Evolutionary conservation across 2,329 filamentous ascomycete genomes (phyloP).

Genomic region (Diaporthe ampelina): DNA sequence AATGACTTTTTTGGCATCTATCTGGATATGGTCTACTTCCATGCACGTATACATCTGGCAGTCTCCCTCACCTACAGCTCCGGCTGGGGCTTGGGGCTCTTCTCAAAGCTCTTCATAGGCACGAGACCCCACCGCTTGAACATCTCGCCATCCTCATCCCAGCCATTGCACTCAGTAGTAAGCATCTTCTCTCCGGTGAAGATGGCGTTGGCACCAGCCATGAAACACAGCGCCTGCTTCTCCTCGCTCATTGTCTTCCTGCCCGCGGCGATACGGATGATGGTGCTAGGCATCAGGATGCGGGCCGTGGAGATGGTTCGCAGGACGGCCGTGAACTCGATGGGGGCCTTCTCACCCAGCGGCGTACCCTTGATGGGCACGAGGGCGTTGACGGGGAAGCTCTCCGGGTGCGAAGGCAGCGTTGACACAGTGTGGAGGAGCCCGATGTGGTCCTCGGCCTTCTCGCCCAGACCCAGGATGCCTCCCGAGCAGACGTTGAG

Average conservation of each 20-base stretch:
- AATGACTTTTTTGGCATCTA: conserved; percentile 34
- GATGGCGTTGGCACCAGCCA: conserved; percentile 92
- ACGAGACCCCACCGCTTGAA: conserved; percentile 86
- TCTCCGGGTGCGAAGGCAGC: conserved; percentile 86
- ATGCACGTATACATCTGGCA: not conserved
- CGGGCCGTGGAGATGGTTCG: conserved; percentile 88
- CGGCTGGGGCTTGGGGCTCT: conserved; percentile 17
- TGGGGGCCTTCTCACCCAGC: conserved; percentile 78
- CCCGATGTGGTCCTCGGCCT: conserved; percentile 82
- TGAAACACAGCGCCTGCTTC: conserved; percentile 90
- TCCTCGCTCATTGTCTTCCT: conserved; percentile 88
- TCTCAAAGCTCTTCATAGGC: conserved; percentile 72
- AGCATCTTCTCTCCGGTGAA: conserved; percentile 97
- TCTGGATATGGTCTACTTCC: not conserved
- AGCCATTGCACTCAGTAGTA: conserved; percentile 91
- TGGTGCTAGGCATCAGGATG: conserved; percentile 85
- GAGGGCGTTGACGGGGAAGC: conserved; percentile 90
- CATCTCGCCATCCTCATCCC: conserved; percentile 89
- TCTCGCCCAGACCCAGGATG: conserved; percentile 88
- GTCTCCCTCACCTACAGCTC: not conserved
- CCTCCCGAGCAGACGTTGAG: conserved; percentile 93
- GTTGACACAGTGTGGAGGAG: conserved; percentile 87
- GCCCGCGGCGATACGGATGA: conserved; percentile 88
- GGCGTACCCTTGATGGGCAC: conserved; percentile 94
- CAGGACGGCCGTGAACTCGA: conserved; percentile 83